Evolutionary conservation across 23 red algal species (phyloP).

Genomic region (Cyanidioschyzon merolae): DNA sequence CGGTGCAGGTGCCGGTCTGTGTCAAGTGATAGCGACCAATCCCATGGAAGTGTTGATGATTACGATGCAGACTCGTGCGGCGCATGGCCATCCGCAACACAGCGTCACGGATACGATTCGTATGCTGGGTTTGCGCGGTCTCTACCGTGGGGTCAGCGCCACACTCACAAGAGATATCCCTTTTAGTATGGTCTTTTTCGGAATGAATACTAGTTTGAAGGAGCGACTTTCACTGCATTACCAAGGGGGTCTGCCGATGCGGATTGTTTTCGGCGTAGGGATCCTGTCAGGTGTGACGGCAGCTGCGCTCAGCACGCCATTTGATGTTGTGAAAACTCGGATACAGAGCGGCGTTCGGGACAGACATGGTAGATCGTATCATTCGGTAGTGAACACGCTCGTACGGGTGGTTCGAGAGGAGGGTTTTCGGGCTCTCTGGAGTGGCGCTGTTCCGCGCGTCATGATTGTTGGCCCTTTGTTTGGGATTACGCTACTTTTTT

Average conservation of each 20-base stretch:
- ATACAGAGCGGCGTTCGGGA: slow-evolving; percentile 33
- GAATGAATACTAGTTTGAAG: slow-evolving; percentile 44
- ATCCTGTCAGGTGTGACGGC: slow-evolving; percentile 50
- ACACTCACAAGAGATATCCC: slow-evolving; percentile 78
- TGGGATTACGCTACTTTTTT: slow-evolving; percentile 76
- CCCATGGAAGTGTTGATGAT: slow-evolving; percentile 98
- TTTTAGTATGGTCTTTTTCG: slow-evolving; percentile 87
- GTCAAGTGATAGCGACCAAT: slow-evolving; percentile 80
- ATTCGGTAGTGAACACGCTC: slow-evolving; percentile 36
- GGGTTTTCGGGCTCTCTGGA: slow-evolving; percentile 52
- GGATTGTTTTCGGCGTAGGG: slow-evolving; percentile 56
- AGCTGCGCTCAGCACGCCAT: slow-evolving; percentile 57
- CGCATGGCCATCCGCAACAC: slow-evolving; percentile 11
- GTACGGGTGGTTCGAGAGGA: slow-evolving; percentile 40
- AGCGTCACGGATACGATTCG: slow-evolving; percentile 19
- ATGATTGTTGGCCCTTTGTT: slow-evolving; percentile 78
- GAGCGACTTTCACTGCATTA: slow-evolving; percentile 18
- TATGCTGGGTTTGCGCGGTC: slow-evolving; percentile 52
- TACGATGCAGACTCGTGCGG: slow-evolving; percentile 56
- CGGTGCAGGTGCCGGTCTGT: slow-evolving; percentile 72
- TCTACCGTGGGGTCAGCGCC: slow-evolving; percentile 56
- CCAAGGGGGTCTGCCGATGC: slow-evolving; percentile 27
- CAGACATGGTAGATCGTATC: slow-evolving; percentile 8
- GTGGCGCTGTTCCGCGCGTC: slow-evolving; percentile 52
- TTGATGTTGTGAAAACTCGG: slow-evolving; percentile 84